These are phyloP conservation scores for Smallanthus sonchifolius DNA, from an alignment of 129 eudicot species.

Conservation along the genomic window DNA sequence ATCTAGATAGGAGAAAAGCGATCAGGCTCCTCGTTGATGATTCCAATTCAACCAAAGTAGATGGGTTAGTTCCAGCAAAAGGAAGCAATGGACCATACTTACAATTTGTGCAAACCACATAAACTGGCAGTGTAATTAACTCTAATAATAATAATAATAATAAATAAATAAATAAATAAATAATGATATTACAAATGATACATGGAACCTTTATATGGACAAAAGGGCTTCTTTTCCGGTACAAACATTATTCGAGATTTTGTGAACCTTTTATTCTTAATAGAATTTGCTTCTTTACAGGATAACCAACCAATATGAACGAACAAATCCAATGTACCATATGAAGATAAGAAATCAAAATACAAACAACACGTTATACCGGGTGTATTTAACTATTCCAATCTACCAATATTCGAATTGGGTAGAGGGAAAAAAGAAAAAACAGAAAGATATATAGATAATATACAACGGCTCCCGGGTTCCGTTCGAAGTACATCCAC, in stretches of 20 bases:
- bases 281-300: conserved; percentile 14
- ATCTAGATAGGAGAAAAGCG: too few relatives aligned
- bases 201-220: neutral
- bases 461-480: conserved; percentile 16
- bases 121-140: too few relatives aligned
- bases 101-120: too few relatives aligned
- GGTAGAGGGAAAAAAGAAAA: neutral
- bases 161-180: too few relatives aligned
- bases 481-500: conserved; percentile 29
- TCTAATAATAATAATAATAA: too few relatives aligned
- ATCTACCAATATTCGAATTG: neutral
- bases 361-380: neutral
- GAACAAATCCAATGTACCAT: conserved; percentile 12
- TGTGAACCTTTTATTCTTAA: conserved; percentile 8
- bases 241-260: neutral
- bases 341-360: neutral
- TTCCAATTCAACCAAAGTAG: too few relatives aligned
- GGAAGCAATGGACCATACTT: too few relatives aligned
- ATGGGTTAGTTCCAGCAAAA: too few relatives aligned
- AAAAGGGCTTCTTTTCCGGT: neutral
- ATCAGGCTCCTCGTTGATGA: too few relatives aligned
- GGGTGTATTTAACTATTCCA: conserved; percentile 4
- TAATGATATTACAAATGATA: too few relatives aligned
- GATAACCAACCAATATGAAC: conserved; percentile 13
- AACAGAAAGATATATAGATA: conserved; percentile 8